These are phyloP conservation scores for Kuraishia molischiana DNA, from an alignment of 805 yeast species.

Conservation along the genomic window DNA sequence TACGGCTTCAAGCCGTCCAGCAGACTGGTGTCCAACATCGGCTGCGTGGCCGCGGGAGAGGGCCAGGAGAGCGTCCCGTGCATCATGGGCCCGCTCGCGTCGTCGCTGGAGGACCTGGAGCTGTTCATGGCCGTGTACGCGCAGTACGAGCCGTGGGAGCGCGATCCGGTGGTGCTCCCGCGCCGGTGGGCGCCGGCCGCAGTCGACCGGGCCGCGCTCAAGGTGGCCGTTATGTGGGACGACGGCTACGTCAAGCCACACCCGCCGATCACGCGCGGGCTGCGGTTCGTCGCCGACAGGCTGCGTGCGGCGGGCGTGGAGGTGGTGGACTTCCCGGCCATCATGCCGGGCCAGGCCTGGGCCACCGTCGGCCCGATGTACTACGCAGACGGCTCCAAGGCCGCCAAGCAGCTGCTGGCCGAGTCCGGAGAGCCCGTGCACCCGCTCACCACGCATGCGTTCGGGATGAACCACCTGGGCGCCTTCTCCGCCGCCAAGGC, in stretches of 20 bases:
- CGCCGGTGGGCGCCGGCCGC: slow-evolving; percentile 28
- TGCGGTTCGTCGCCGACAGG: slow-evolving; percentile 37
- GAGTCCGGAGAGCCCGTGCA: slow-evolving; percentile 63
- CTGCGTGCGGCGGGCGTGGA: slow-evolving; percentile 45
- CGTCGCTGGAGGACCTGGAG: slow-evolving; percentile 57
- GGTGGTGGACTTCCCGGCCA: slow-evolving; percentile 41
- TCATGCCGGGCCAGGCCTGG: slow-evolving; percentile 34
- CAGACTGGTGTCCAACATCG: slow-evolving; percentile 36
- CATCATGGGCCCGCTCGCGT: slow-evolving; percentile 63
- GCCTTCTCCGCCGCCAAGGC: slow-evolving; percentile 37
- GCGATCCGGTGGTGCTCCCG: slow-evolving; percentile 33
- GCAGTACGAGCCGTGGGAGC: slow-evolving; percentile 44
- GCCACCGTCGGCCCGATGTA: slow-evolving; percentile 44
- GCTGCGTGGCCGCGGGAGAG: slow-evolving; percentile 41
- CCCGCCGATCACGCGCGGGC: slow-evolving; percentile 42
- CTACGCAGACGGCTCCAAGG: slow-evolving; percentile 57
- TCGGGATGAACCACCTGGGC: slow-evolving; percentile 46
- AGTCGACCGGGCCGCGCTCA: slow-evolving; percentile 26
- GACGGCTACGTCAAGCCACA: slow-evolving; percentile 48
- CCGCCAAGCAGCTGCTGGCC: slow-evolving; percentile 39
- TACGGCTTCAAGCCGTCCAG: slow-evolving; percentile 58
- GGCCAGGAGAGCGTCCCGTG: slow-evolving; percentile 61
- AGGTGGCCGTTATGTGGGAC: slow-evolving; percentile 41
- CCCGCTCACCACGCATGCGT: slow-evolving; percentile 55
- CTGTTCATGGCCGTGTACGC: slow-evolving; percentile 55